Evolutionary conservation across 768 basidiomycete species (phyloP).

Genomic region (Mycena albidolilacea): DNA sequence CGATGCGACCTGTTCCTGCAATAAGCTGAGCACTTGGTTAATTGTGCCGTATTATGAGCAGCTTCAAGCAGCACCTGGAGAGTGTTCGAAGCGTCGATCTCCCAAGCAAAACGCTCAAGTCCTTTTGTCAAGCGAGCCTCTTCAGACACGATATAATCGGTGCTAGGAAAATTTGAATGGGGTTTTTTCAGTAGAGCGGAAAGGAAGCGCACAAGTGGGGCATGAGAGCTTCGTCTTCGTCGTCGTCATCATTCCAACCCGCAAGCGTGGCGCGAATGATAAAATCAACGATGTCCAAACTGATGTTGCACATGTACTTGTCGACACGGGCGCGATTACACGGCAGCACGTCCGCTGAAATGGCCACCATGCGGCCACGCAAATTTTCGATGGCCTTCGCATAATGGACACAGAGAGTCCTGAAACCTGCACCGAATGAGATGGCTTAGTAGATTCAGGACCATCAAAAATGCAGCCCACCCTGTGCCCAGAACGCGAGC

Average conservation of each 20-base stretch:
- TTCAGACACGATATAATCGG: neutral
- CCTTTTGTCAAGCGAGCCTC: neutral
- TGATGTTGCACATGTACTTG: neutral
- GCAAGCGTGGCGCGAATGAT: neutral
- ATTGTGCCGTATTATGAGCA: neutral
- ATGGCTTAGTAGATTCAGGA: neutral
- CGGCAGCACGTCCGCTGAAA: constrained; percentile 9
- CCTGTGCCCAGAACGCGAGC: constrained; percentile 24
- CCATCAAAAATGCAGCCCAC: neutral
- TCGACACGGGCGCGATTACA: constrained; percentile 14
- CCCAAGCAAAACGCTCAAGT: constrained; percentile 15
- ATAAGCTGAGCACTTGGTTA: constrained; percentile 5
- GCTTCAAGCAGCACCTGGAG: constrained; percentile 11
- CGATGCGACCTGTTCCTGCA: constrained; percentile 18
- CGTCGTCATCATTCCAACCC: neutral
- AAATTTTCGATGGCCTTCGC: constrained; percentile 11
- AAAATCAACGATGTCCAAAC: neutral
- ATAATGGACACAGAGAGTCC: neutral
- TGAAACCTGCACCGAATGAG: constrained; percentile 6
- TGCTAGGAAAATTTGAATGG: neutral
- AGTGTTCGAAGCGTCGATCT: constrained; percentile 20
- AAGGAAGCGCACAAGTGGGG: constrained; percentile 1
- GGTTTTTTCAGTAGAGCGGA: neutral
- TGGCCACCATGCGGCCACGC: constrained; percentile 3
- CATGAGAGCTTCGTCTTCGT: constrained; percentile 13